Percentiles rank a stretch among this genome's conserved stretches.
These are phyloP conservation scores for Phyllosticta capitalensis DNA, from an alignment of 2,329 filamentous ascomycete species.

Conservation along the genomic window DNA sequence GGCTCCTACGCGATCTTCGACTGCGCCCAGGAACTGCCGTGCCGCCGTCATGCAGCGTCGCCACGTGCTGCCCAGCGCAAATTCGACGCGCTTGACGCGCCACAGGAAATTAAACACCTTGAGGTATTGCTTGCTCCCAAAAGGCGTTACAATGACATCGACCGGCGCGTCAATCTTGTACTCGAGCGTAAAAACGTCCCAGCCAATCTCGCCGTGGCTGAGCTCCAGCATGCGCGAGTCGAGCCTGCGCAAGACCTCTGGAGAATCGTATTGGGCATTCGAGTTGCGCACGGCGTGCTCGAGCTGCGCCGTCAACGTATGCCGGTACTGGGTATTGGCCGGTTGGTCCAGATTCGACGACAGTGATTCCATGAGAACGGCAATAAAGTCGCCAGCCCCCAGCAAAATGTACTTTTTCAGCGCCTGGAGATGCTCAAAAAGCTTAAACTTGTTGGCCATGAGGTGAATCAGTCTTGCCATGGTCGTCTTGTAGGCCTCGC, in stretches of 20 bases:
- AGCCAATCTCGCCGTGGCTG: slow-evolving; percentile 92
- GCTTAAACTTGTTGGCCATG: slow-evolving; percentile 89
- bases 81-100: slow-evolving; percentile 96
- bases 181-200: slow-evolving; percentile 98
- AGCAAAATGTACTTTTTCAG: slow-evolving; percentile 92
- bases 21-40: slow-evolving; percentile 74
- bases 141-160: slow-evolving; percentile 93
- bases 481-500: slow-evolving; percentile 94
- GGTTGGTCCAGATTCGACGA: slow-evolving; percentile 87
- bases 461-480: slow-evolving; percentile 91
- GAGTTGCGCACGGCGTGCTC: slow-evolving; percentile 96
- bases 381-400: slow-evolving; percentile 95
- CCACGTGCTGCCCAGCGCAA: slow-evolving; percentile 84
- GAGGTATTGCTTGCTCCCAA: slow-evolving; percentile 90
- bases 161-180: slow-evolving; percentile 97
- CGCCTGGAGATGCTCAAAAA: slow-evolving; percentile 85
- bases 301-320: slow-evolving; percentile 93
- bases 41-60: slow-evolving; percentile 91
- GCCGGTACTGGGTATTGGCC: slow-evolving; percentile 92
- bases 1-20: slow-evolving; percentile 60
- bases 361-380: slow-evolving; percentile 90
- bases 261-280: slow-evolving; percentile 90
- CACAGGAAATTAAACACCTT: slow-evolving; percentile 99
- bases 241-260: slow-evolving; percentile 80
- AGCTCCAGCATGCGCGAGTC: slow-evolving; percentile 98